A percentile compares a stretch with the other conserved stretches of the same genome.
phyloP scores from a whole-genome alignment of 805 yeast species.

The Starmerella apicola region DNA sequence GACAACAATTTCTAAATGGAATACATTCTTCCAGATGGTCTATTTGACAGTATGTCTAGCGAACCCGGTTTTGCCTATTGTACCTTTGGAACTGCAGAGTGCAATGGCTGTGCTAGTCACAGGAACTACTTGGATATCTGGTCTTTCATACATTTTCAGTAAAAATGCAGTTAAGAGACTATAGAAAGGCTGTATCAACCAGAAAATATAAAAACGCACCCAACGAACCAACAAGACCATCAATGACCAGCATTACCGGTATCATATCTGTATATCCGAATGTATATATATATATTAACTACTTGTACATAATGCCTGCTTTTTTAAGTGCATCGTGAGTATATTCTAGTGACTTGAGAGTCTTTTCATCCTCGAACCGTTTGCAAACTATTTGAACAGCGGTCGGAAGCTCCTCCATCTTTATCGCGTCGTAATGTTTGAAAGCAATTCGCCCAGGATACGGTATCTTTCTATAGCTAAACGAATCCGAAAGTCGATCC shows the following conservation, averaged over 20 bases:
- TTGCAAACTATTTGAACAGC: constrained; percentile 52
- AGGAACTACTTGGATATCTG: constrained; percentile 58
- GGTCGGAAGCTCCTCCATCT: constrained; percentile 47
- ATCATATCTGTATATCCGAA: too few relatives aligned
- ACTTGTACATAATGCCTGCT: constrained; percentile 2
- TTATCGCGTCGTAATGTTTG: constrained; percentile 38
- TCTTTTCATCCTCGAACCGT: constrained; percentile 53
- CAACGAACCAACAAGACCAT: too few relatives aligned
- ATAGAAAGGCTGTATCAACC: constrained; percentile 3
- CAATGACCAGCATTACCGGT: too few relatives aligned
- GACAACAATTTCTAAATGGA: constrained; percentile 69
- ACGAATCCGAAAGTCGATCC: constrained; percentile 26
- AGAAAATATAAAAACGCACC: neutral
- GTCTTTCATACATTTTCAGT: constrained; percentile 34
- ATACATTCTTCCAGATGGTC: constrained; percentile 86
- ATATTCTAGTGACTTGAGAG: constrained; percentile 35
- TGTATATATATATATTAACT: too few relatives aligned
- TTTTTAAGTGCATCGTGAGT: constrained; percentile 23
- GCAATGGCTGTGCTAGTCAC: constrained; percentile 35
- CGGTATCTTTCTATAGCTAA: constrained; percentile 23
- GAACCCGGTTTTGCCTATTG: constrained; percentile 38
- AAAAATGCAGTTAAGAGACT: constrained; percentile 20
- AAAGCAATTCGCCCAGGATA: constrained; percentile 34
- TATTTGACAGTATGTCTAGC: constrained; percentile 58
- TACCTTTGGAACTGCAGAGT: constrained; percentile 20